Evolutionary conservation across 371 early-diverging fungal genomes (phyloP).

Genomic region (Funneliformis caledonium): DNA sequence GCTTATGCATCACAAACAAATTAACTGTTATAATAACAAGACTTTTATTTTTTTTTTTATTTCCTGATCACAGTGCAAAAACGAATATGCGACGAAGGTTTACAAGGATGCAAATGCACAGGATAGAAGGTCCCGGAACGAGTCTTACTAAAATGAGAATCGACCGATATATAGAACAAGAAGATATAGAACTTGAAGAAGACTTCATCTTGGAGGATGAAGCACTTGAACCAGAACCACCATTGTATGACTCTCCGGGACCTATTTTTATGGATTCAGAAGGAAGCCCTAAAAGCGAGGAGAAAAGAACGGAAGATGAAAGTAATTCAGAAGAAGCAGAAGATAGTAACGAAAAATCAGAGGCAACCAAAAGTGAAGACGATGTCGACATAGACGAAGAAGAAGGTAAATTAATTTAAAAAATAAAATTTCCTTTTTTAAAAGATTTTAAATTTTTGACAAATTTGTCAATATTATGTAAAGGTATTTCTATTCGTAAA

Average conservation of each 20-base stretch:
- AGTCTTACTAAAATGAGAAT: neutral
- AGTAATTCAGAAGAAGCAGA: neutral
- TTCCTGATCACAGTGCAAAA: neutral
- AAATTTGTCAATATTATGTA: neutral
- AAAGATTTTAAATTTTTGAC: neutral
- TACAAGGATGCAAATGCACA: neutral
- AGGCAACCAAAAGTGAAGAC: conserved; percentile 6
- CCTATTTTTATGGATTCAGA: neutral
- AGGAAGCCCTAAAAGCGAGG: neutral
- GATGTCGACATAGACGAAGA: neutral
- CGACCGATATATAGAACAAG: neutral
- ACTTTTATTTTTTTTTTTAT: neutral
- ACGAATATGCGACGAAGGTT: neutral
- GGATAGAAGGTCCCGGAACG: neutral
- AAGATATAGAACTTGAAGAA: neutral
- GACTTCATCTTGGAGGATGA: neutral
- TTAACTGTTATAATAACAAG: neutral
- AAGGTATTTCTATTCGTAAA: neutral
- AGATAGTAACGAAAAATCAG: neutral
- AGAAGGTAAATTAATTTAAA: neutral
- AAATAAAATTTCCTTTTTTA: neutral
- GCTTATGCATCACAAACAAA: too few species aligned
- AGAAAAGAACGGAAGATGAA: neutral
- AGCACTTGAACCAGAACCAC: neutral
- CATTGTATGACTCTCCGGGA: neutral